Evolutionary conservation across 306 rosid genomes (phyloP), one percentile per base, ranked within the genome.

Genomic region (Malus sylvestris): DNA sequence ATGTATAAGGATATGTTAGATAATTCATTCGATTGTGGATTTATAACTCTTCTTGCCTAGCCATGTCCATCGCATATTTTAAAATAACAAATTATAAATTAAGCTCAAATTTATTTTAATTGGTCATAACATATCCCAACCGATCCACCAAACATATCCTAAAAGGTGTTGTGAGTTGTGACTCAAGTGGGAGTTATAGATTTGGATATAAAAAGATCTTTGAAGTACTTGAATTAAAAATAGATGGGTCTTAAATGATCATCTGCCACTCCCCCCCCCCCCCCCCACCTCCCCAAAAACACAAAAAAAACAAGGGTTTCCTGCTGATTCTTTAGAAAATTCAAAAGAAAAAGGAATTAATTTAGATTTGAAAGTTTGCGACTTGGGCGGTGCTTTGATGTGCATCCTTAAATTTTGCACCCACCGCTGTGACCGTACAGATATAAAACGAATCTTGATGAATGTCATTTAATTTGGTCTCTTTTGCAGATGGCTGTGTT

Each of bases 51-150:
- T 35, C 0, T 38, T 38, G 10, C 0, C 9, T 38, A 38, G 2
- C 0, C 42, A 38, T 38, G 0, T 38, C 10, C 1, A 38, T 38
- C 2, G 2, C 1, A 38, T 38, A 38, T 38, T 38, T 38, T 38
- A 38, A 38, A 6, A 38, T 38, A 38, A 38, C 1, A 38, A 38
- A 38, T 0, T 0, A 38, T 6, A 0, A 0, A 1, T 0, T 7
- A 7, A 0, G 6, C 2, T 35, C 0, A 7, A 38, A 0, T 38
- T 0, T 38, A 7, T 38, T 38, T 38, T 38, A 38, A 38, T 38
- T 7, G 10, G 0, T 7, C 42, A 7, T 10, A 38, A 38, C 0
- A 0, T 7, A 38, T 38, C 2, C 0, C 7, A 38, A 38, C 9
- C 0, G 0, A 7, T 2, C 10, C 42, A 7, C 9, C 0, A 0